Conservation (phyloP, 345 rosid species). For the Brassica incana region DNA sequence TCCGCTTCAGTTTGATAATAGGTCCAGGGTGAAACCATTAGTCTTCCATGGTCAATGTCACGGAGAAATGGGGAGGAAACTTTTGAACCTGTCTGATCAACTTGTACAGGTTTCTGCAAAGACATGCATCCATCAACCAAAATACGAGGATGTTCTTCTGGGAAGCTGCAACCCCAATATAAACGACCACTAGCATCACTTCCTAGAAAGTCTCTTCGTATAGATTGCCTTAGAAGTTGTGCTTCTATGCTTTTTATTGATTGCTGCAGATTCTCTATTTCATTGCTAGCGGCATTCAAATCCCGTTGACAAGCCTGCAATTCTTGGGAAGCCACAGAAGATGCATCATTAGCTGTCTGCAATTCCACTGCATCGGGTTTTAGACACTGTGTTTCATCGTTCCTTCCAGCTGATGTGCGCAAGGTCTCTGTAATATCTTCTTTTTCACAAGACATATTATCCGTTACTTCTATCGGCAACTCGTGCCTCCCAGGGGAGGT, state of each 20-base stretch:
- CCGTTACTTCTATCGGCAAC: constrained; percentile 39
- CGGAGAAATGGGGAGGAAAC: constrained; percentile 55
- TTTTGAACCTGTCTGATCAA: constrained; percentile 50
- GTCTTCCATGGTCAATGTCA: constrained; percentile 43
- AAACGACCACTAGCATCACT: constrained; percentile 73
- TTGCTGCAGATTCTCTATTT: constrained; percentile 56
- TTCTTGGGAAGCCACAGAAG: constrained; percentile 51
- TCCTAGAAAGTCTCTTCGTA: constrained; percentile 87
- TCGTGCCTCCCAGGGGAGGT: constrained; percentile 40
- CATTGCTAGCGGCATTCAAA: constrained; percentile 55
- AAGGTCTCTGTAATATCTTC: constrained; percentile 38
- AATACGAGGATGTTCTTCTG: constrained; percentile 51
- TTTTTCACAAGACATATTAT: constrained; percentile 40
- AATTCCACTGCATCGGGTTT: constrained; percentile 36
- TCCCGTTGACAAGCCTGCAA: constrained; percentile 55
- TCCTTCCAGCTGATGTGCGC: constrained; percentile 37
- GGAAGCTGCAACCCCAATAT: constrained; percentile 75
- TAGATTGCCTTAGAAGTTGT: constrained; percentile 61
- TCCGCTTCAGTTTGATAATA: constrained; percentile 73
- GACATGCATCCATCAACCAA: constrained; percentile 74
- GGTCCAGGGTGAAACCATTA: constrained; percentile 52
- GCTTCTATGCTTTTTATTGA: constrained; percentile 56
- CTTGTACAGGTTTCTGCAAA: constrained; percentile 43
- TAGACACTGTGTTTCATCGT: constrained; percentile 34
- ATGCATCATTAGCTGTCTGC: constrained; percentile 38